Conservation (phyloP, 306 rosid species). For the Echinosophora koreensis region DNA sequence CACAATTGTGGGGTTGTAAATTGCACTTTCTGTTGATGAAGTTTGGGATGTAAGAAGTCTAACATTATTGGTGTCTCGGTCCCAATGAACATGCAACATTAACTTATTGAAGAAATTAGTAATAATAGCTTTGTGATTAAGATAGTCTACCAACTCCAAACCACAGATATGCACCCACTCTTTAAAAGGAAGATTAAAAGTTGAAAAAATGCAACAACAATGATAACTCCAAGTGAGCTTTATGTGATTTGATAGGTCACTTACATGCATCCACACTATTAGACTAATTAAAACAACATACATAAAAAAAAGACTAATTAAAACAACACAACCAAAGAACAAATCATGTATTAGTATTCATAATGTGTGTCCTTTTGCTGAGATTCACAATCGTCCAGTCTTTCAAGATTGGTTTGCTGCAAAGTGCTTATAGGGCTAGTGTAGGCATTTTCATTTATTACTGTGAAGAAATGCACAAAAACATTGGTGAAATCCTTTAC, state of each 20-base stretch:
- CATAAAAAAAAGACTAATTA: too few relatives aligned
- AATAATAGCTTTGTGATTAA: not conserved
- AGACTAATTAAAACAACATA: too few relatives aligned
- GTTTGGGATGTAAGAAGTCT: constrained; percentile 58
- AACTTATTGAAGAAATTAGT: constrained; percentile 6
- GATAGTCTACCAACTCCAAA: constrained; percentile 1
- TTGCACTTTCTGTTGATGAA: constrained; percentile 46
- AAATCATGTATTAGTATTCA: not conserved
- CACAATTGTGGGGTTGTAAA: constrained; percentile 50
- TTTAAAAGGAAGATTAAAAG: not conserved
- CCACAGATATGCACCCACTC: not conserved
- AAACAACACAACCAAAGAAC: not conserved
- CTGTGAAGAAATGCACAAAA: not conserved
- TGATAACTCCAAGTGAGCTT: not conserved
- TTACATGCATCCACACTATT: not conserved
- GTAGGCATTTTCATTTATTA: not conserved
- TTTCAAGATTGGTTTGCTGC: not conserved
- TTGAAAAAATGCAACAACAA: not conserved
- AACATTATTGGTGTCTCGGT: constrained; percentile 36
- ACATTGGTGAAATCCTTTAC: not conserved
- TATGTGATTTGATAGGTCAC: not conserved
- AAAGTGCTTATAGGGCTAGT: not conserved
- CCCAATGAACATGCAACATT: constrained; percentile 39
- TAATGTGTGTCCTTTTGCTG: not conserved
- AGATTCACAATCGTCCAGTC: not conserved